Evolutionary conservation across 495 filamentous ascomycete genomes (phyloP).

Genomic region (Neurospora cerealis): DNA sequence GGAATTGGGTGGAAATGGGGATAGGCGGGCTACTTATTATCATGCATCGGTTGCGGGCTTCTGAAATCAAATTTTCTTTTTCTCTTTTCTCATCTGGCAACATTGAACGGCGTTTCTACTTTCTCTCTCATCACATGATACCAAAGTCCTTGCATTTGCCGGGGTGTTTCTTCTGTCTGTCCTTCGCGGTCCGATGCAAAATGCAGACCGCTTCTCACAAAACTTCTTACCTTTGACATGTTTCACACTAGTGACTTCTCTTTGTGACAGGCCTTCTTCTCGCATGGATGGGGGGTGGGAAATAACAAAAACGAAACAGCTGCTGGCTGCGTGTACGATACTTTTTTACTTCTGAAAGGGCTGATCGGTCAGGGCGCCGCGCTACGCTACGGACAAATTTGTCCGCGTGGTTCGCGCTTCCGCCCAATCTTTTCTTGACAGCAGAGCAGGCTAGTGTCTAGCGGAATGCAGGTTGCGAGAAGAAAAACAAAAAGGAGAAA

Average conservation of each 20-base stretch:
- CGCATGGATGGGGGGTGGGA: neutral
- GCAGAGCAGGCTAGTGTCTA: neutral
- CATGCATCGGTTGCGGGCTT: slow-evolving; percentile 6
- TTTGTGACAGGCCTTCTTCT: neutral
- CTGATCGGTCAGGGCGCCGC: neutral
- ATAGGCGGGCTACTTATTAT: slow-evolving; percentile 5
- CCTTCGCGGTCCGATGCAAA: neutral
- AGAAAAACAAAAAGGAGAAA: neutral
- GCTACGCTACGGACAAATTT: neutral
- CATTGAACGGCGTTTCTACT: slow-evolving; percentile 3
- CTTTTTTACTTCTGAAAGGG: neutral
- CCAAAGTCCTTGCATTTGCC: slow-evolving; percentile 9
- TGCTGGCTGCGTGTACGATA: neutral
- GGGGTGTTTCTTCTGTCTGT: neutral
- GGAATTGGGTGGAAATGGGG: neutral
- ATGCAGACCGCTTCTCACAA: neutral
- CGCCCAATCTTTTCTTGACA: neutral
- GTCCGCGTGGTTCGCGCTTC: neutral
- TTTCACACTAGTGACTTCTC: neutral
- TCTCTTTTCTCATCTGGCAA: slow-evolving; percentile 9
- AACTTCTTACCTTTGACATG: neutral
- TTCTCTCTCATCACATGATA: slow-evolving; percentile 16
- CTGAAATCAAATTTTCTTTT: slow-evolving; percentile 7
- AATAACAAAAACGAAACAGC: neutral
- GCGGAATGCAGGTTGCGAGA: neutral